phyloP scores from a whole-genome alignment of 805 yeast species.

The Saturnispora galanensis region DNA sequence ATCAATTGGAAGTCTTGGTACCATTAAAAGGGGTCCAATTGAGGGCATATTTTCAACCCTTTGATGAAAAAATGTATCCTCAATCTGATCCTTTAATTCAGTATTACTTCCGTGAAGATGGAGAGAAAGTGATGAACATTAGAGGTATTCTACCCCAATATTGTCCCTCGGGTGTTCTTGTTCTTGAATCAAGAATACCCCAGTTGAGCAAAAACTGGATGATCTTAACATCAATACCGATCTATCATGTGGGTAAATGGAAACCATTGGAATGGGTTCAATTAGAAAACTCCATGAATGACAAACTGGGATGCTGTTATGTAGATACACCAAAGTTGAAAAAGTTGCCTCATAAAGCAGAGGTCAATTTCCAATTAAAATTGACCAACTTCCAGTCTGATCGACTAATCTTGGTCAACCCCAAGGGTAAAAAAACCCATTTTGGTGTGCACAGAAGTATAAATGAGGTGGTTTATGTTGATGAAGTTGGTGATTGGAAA shows the following conservation, averaged over 20 bases:
- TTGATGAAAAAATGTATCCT: constrained; percentile 27
- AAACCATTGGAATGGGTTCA: constrained; percentile 51
- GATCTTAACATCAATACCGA: constrained; percentile 62
- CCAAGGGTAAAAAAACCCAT: constrained; percentile 68
- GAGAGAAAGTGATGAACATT: constrained; percentile 56
- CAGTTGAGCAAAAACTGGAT: constrained; percentile 39
- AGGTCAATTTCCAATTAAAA: constrained; percentile 4
- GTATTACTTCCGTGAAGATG: constrained; percentile 55
- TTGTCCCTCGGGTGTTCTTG: constrained; percentile 60
- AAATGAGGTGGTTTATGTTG: constrained; percentile 50
- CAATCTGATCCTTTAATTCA: constrained; percentile 60
- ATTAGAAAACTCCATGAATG: constrained; percentile 29
- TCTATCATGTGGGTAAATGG: constrained; percentile 59
- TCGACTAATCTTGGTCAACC: constrained; percentile 47
- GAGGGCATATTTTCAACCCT: constrained; percentile 43
- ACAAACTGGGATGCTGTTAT: constrained; percentile 47
- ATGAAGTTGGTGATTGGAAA: constrained; percentile 75
- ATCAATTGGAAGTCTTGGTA: constrained; percentile 65
- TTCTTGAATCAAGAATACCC: constrained; percentile 1
- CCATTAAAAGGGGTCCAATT: constrained; percentile 59
- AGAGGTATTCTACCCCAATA: constrained; percentile 73
- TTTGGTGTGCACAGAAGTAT: constrained; percentile 43
- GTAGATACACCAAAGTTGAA: constrained; percentile 77
- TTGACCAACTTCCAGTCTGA: constrained; percentile 1
- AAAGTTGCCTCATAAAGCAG: constrained; percentile 32